Base-by-base conservation (phyloP, 345 rosid genomes). In the Hibiscus syriacus region DNA sequence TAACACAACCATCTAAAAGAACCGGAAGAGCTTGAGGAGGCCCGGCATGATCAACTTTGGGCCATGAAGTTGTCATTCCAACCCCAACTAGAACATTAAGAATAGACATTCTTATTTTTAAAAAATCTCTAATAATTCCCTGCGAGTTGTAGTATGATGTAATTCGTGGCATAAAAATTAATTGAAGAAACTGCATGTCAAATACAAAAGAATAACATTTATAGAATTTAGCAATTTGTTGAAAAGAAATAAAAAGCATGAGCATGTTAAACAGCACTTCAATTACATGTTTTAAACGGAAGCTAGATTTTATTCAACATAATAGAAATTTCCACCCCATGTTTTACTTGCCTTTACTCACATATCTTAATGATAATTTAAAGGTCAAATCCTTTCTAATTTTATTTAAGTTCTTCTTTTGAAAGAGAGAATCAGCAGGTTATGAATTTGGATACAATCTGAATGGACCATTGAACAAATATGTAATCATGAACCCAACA, bases 1-100 rank as follows among this genome's bases (percentile, higher is more conserved):
- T 83, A 76, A 94, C 83, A 70, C 90, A 86, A 36, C 99, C 99
- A n/a, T 94, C 99, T 76, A 94, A 73, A 69, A 91, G 95, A 76
- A 94, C 89, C 61, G 83, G 78, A 71, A 94, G 81, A 64, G 80
- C 83, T 74, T 83, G 83, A 38, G 98, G 99, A 70, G 92, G 96
- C n/a, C 65, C 97, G 73, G 90, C 87, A 68, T 78, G 86, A 55
- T 78, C 86, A 60, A 91, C 86, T 79, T 84, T 94, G 30, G 99
- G 97, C 79, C 86, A 74, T 19, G 99, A 81, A 43, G 92, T 60
- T 67, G 76, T 75, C 99, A 94, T 89, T 76, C 99, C 99, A 72
- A 77, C 79, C 72, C 83, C 82, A 78, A 88, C 60, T 69, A 94
- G 84, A 80, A 89, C 87, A 70, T 79, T 79, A 65, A 87, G 79